These are phyloP conservation scores for Parasarocladium wereldwijsianum DNA, from an alignment of 2,329 filamentous ascomycete species.

Conservation along the genomic window DNA sequence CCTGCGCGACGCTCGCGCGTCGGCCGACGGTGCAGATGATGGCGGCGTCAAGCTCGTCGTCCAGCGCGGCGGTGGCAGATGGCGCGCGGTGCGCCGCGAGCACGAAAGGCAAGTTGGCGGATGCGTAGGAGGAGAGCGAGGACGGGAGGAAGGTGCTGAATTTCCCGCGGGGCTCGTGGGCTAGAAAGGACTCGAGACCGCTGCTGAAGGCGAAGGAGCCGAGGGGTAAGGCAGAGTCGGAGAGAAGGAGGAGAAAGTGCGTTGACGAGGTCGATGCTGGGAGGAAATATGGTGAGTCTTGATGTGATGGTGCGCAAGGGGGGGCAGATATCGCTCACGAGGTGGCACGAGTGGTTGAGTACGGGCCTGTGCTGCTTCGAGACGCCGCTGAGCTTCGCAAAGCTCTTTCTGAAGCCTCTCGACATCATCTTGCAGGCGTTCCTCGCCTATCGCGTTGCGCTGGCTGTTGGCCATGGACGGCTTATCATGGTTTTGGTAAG, in stretches of 20 bases:
- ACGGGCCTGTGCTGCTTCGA: slow-evolving; percentile 29
- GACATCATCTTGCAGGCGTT: slow-evolving; percentile 37
- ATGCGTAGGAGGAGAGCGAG: slow-evolving; percentile 56
- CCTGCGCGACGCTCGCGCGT: slow-evolving; percentile 61
- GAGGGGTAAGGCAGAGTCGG: slow-evolving; percentile 68
- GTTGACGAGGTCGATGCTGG: slow-evolving; percentile 11
- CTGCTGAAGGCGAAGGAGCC: slow-evolving; percentile 81
- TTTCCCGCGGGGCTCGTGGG: slow-evolving; percentile 33
- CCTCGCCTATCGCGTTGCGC: slow-evolving; percentile 10
- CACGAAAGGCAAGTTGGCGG: slow-evolving; percentile 60
- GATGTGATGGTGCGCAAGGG: slow-evolving; percentile 4
- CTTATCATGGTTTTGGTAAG: no score
- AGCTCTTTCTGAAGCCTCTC: slow-evolving; percentile 23
- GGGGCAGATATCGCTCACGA: slow-evolving; percentile 2
- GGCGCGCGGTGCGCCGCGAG: slow-evolving; percentile 50
- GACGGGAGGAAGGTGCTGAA: slow-evolving; percentile 55
- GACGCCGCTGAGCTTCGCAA: slow-evolving; percentile 36
- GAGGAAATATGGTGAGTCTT: slow-evolving; percentile 12
- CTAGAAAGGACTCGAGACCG: slow-evolving; percentile 69
- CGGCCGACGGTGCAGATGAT: slow-evolving; percentile 68
- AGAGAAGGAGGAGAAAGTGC: slow-evolving; percentile 62
- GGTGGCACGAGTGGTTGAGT: slow-evolving; percentile 16
- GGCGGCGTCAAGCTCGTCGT: slow-evolving; percentile 64
- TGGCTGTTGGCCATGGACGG: no score
- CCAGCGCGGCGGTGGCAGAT: slow-evolving; percentile 36